Evolutionary conservation across 352 stramenopile genomes (phyloP).

Genomic region (Globisporangium apiculatum): DNA sequence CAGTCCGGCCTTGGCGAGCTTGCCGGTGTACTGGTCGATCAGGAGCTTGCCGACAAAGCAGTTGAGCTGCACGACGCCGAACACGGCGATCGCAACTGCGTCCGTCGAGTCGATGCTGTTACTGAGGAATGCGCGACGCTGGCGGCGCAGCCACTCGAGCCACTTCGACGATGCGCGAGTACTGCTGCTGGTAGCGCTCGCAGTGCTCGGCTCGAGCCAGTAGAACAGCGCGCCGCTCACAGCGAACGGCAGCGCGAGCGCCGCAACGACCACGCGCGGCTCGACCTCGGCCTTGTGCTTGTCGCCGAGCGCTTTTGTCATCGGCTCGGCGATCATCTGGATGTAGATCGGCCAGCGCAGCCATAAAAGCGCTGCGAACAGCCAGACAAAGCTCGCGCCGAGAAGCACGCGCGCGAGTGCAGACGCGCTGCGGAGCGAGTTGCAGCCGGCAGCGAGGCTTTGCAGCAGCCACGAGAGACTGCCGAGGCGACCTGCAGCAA

Average conservation of each 20-base stretch:
- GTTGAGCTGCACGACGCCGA: constrained; percentile 54
- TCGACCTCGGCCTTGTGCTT: constrained; percentile 34
- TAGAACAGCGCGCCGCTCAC: constrained; percentile 35
- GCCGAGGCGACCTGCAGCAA: not conserved
- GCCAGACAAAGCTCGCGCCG: constrained; percentile 15
- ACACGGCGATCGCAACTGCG: constrained; percentile 26
- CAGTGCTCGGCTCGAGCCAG: constrained; percentile 13
- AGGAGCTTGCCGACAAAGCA: constrained; percentile 56
- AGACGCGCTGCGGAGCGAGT: no score
- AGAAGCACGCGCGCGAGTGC: constrained; percentile 5
- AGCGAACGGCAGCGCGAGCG: constrained; percentile 33
- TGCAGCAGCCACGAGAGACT: not conserved
- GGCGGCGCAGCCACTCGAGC: constrained; percentile 20
- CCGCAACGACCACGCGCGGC: constrained; percentile 28
- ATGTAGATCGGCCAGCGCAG: constrained; percentile 46
- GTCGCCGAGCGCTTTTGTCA: constrained; percentile 22
- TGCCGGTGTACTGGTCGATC: constrained; percentile 54
- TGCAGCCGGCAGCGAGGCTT: not conserved
- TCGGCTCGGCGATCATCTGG: constrained; percentile 16
- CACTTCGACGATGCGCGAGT: not conserved
- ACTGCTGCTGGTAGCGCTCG: not conserved
- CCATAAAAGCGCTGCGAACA: constrained; percentile 35
- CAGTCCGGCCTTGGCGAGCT: constrained; percentile 52
- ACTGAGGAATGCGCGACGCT: constrained; percentile 14
- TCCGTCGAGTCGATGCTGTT: constrained; percentile 43